Evolutionary conservation across 2,329 filamentous ascomycete species (phyloP), one percentile per base, ranked within the genome.

Genomic region (Fusarium metavorans): DNA sequence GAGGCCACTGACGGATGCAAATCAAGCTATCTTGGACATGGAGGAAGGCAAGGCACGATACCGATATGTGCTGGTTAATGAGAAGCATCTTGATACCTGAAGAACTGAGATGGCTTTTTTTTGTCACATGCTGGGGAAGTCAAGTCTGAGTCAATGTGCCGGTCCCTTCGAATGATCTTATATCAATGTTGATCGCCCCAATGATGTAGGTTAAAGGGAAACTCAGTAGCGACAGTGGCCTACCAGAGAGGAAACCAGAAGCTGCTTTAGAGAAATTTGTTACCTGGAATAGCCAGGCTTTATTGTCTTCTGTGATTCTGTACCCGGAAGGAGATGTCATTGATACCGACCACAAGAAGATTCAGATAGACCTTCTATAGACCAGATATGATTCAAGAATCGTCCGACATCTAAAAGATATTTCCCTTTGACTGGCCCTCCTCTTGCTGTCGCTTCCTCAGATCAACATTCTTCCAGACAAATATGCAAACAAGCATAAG

Each of bases 21-120:
- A 91, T 75, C 77, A 86, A 79, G 84, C 84, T 1, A 81, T 90
- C 30, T 79, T 89, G 32, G 88, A 90, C 72, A 85, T 90, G 83
- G 86, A 89, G 54, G 80, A 80, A 2, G 88, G 88, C 0, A 87
- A 88, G 78, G 85, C 85, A 9, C 80, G 84, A 71, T 86, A 84
- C 64, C 76, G 85, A 71, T 85, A 85, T 78, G 84, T 86, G 7
- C 76, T 86, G 62, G 79, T 83, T 5, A 86, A 85, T 64, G 81
- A 85, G 79, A 70, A 70, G 58, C 23, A 60, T 32, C 25, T 62
- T 35, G 50, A 56, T 27, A 14, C 50, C 4, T 56, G 34, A 57
- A 20, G 52, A 48, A 27, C 43, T 48, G 41, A 43, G 11, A 43
- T 43, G 5, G 18, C 20, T 43, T 43, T 18, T 18, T 23, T 50